Base-by-base conservation (phyloP, 345 rosid species). In the sweet orange (Citrus sinensis) region DNA sequence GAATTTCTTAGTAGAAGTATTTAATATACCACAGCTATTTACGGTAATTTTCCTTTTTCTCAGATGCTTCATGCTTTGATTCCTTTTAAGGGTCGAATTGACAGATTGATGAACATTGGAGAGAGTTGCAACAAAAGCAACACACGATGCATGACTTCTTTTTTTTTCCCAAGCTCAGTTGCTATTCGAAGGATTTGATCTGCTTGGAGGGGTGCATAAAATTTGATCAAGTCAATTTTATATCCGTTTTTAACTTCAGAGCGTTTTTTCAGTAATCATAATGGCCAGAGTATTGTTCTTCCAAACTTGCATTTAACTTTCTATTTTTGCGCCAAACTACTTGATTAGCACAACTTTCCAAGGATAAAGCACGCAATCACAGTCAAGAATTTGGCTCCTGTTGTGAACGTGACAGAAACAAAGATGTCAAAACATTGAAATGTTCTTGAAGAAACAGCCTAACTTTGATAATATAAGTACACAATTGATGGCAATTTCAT, bases 401-500 rank as follows among this genome's bases (percentile, higher is more conserved):
- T 29, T 10, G 24, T 24, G 49, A 73, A 67, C 39, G 30, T 29
- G 40, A 32, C 65, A 58, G 22, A 65, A 51, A 20, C 64, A 66
- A 29, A 30, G 70, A 46, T 54, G 76, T 4, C 73, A 64, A 77
- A 22, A 66, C 75, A 83, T n/a, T 32, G 61, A 64, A 22, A 64
- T 60, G 73, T 25, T 60, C 37, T 35, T 40, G 27, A 71, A 67
- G 39, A 55, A 67, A 78, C 25, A 27, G 58, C 42, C 51, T 39
- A 78, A 29, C 70, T 75, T 68, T 32, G 24, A 29, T 20, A 62
- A 34, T 29, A 62, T 20, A 67, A 76, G 66, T 61, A 76, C 70
- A 76, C 9, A 51, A 62, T 27, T 13, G 20, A 51, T 60, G 51
- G 63, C 51, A n/a, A 22, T 37, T 49, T 34, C 58, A 39, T 29